phyloP scores from a whole-genome alignment of 148 eudicot genomes.

The Talinum fruticosum region DNA sequence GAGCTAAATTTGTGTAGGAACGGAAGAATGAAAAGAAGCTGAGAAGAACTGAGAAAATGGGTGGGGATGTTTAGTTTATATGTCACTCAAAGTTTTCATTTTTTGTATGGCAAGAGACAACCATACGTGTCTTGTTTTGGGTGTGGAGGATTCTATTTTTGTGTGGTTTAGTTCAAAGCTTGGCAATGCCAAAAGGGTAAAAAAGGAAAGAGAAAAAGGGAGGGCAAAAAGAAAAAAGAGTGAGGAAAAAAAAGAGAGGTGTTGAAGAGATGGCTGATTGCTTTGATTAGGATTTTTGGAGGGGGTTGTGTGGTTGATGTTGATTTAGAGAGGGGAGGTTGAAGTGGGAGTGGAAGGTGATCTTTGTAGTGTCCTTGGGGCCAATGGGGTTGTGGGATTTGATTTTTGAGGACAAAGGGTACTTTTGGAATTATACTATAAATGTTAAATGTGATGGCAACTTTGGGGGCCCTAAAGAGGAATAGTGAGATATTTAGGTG shows the following conservation, averaged over 20 bases:
- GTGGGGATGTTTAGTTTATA: conserved; percentile 39
- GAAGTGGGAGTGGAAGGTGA: neutral
- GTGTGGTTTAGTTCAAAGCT: conserved; percentile 42
- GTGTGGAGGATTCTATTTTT: conserved; percentile 21
- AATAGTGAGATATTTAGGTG: neutral
- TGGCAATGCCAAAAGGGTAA: neutral
- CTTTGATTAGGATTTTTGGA: conserved; percentile 22
- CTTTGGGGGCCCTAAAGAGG: neutral
- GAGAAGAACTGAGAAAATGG: conserved; percentile 8
- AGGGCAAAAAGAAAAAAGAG: neutral
- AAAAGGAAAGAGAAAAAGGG: neutral
- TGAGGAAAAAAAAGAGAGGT: conserved; percentile 8
- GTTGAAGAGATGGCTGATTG: neutral
- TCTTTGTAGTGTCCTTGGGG: conserved; percentile 12
- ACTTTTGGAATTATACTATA: conserved; percentile 6
- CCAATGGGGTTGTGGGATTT: conserved; percentile 23
- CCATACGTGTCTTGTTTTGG: conserved; percentile 44
- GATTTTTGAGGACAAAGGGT: conserved; percentile 18
- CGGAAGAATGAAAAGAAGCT: neutral
- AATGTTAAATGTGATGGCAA: neutral
- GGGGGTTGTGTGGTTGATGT: conserved; percentile 33
- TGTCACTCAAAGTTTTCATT: conserved; percentile 26
- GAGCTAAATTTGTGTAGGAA: conserved; percentile 14
- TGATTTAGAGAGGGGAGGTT: conserved; percentile 19
- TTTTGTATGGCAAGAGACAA: conserved; percentile 50